These are phyloP conservation scores for Phtheirospermum japonicum DNA, from an alignment of 257 asterid genomes.

Conservation along the genomic window DNA sequence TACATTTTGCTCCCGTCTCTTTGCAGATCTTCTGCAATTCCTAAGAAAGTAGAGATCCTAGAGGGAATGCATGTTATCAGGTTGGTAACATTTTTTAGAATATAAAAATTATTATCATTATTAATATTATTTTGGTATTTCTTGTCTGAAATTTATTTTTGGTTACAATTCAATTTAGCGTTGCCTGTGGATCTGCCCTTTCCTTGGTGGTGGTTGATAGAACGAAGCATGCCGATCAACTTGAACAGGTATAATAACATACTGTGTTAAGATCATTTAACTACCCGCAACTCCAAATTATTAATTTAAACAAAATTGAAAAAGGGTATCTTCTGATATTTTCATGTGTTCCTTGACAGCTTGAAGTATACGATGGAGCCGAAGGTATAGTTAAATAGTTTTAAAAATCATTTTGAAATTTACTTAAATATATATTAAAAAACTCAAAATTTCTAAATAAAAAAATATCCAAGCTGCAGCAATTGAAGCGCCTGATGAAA, in stretches of 20 bases:
- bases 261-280: background rate
- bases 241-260: slow-evolving; percentile 60
- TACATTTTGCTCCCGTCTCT: slow-evolving; percentile 7
- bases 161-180: slow-evolving; percentile 42
- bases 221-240: slow-evolving; percentile 54
- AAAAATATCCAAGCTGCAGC: slow-evolving; percentile 36
- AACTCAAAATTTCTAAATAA: too few species aligned
- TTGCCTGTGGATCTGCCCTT: slow-evolving; percentile 89
- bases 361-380: slow-evolving; percentile 77
- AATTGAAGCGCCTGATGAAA: slow-evolving; percentile 38
- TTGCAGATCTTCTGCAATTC: slow-evolving; percentile 87
- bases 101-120: background rate
- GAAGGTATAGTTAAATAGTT: slow-evolving; percentile 55
- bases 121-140: background rate
- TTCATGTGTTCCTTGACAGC: slow-evolving; percentile 45
- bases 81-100: slow-evolving; percentile 37
- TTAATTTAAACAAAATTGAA: background rate
- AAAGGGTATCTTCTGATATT: slow-evolving; percentile 16
- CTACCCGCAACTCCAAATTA: background rate
- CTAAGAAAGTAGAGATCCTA: slow-evolving; percentile 79
- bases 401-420: background rate
- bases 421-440: background rate
- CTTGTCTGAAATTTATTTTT: slow-evolving; percentile 14
- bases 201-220: slow-evolving; percentile 85
- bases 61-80: slow-evolving; percentile 94